Conservation (phyloP, 2,329 filamentous ascomycete genomes). For the Davidsoniella australis region DNA sequence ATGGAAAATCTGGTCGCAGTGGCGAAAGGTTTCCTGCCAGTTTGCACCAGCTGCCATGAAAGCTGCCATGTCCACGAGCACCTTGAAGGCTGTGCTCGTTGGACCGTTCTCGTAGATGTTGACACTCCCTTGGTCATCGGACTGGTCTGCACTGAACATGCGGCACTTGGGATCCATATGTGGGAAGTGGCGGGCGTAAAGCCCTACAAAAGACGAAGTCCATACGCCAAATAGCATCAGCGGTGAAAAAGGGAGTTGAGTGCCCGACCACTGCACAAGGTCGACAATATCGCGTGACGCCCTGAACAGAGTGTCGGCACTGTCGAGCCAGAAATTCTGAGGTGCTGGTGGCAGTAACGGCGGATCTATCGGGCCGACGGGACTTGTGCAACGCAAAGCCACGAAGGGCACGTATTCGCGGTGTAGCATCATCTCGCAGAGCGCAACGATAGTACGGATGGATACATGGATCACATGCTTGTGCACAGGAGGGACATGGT, state of each 20-base stretch:
- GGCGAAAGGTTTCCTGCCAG: conserved; percentile 35
- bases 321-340: conserved; percentile 42
- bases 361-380: conserved; percentile 38
- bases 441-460: conserved; percentile 45
- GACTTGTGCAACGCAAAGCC: conserved; percentile 24
- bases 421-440: conserved; percentile 42
- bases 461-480: background rate
- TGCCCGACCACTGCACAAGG: conserved; percentile 43
- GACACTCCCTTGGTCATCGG: conserved; percentile 2
- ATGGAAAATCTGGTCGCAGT: conserved; percentile 36
- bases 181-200: conserved; percentile 51
- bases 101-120: conserved; percentile 24
- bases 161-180: conserved; percentile 45
- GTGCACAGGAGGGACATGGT: background rate
- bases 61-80: conserved; percentile 33
- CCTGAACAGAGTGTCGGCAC: conserved; percentile 44
- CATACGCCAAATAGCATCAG: conserved; percentile 51
- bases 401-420: conserved; percentile 18
- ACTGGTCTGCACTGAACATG: conserved; percentile 27
- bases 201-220: conserved; percentile 45
- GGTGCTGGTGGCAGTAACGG: conserved; percentile 11
- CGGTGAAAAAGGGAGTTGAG: conserved; percentile 48
- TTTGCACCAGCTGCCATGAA: conserved; percentile 39
- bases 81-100: conserved; percentile 30
- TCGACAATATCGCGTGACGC: conserved; percentile 47